phyloP scores from a whole-genome alignment of 2,329 filamentous ascomycete genomes.

The Hymenoscyphus albidus region DNA sequence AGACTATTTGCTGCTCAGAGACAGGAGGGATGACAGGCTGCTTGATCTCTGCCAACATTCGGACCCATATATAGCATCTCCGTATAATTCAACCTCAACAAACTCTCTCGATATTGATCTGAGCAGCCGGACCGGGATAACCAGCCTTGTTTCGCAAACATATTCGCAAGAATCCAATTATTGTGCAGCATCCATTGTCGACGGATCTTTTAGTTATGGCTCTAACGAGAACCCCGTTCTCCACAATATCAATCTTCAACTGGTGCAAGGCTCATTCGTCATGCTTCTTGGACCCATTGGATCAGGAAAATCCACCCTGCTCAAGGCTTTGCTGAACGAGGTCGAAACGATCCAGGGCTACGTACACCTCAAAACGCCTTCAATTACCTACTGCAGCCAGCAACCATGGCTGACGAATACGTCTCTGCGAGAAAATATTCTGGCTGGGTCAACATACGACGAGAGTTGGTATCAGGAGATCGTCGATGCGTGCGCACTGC shows the following conservation, averaged over 20 bases:
- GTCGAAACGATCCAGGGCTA: no score
- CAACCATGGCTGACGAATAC: slow-evolving; percentile 42
- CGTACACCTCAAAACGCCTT: not conserved
- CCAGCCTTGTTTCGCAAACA: no score
- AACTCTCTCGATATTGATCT: no score
- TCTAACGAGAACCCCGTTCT: not conserved
- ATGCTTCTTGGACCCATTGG: slow-evolving; percentile 34
- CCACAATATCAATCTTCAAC: slow-evolving; percentile 14
- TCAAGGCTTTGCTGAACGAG: slow-evolving; percentile 18
- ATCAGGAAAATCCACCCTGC: slow-evolving; percentile 31
- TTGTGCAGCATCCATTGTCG: no score
- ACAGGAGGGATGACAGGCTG: no score
- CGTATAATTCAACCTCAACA: no score
- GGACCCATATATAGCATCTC: no score
- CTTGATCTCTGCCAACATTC: no score
- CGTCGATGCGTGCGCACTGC: slow-evolving; percentile 20
- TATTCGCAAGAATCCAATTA: no score
- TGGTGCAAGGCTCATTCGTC: slow-evolving; percentile 17
- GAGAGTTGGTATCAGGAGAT: slow-evolving; percentile 26
- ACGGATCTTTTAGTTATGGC: no score
- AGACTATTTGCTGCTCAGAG: no score
- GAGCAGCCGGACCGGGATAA: no score
- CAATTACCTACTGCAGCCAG: slow-evolving; percentile 42
- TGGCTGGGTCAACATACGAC: slow-evolving; percentile 31
- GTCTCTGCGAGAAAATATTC: slow-evolving; percentile 39